phyloP scores from a whole-genome alignment of 768 basidiomycete genomes.

The Mycena kentingensis region DNA sequence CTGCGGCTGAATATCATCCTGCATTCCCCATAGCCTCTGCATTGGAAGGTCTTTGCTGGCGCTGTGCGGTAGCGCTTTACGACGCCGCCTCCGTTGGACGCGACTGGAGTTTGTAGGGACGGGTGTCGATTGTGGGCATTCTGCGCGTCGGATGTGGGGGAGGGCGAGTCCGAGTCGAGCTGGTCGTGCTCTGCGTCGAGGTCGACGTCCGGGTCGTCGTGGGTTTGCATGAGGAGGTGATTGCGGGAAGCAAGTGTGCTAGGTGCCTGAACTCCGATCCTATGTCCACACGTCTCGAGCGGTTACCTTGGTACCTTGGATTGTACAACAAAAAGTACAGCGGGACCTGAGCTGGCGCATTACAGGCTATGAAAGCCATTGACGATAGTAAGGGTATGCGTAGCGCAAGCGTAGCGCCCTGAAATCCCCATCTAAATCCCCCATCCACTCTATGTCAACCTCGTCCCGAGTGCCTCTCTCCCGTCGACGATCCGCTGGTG shows the following conservation, averaged over 20 bases:
- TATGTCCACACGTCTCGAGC: no score
- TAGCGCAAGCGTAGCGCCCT: no score
- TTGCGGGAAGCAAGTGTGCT: no score
- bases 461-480: conserved; percentile 6
- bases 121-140: background rate
- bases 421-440: no score
- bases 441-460: conserved; percentile 1
- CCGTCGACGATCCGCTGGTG: conserved; percentile 26
- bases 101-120: background rate
- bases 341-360: no score
- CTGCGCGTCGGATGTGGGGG: background rate
- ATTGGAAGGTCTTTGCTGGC: conserved; percentile 93
- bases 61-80: conserved; percentile 76
- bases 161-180: background rate
- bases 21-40: conserved; percentile 93
- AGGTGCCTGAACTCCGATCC: no score
- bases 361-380: no score
- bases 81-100: conserved; percentile 16
- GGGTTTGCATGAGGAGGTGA: no score
- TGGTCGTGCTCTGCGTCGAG: background rate
- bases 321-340: no score
- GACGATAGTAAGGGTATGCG: no score
- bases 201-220: background rate
- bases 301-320: no score
- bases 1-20: conserved; percentile 95